Evolutionary conservation across 352 stramenopile species (phyloP), one percentile per base, ranked within the genome.

Genomic region (Phytophthora fragariae): DNA sequence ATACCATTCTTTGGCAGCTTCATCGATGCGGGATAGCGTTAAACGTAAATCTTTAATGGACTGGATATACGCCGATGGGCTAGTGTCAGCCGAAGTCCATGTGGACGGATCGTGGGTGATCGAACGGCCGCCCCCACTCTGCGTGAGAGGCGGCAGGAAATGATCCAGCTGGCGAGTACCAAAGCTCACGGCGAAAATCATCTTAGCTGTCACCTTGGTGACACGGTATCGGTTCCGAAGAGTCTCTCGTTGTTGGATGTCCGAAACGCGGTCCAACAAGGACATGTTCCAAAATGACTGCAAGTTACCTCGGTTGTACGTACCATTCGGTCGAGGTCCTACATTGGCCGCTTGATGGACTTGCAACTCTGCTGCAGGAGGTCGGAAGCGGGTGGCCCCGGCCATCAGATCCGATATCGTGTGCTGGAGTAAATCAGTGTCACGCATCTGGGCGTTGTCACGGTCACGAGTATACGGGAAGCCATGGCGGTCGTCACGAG

Each of bases 161-260:
- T 61, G 65, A 19, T 65, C 55, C 0, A 65, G 17, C 6, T 19
- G 46, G 1, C 56, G 35, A 3, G 56, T 56, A 0, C 57, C 47
- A 17, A 65, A 71, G 35, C 62, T 54, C 9, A 65, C 57, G 0
- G 56, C 19, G 19, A 65, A 71, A 2, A 71, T 12, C 56, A 65
- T 62, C n/a, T 71, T 71, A 12, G 49, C 65, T 8, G 56, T 65
- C 7, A 65, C 64, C 35, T 60, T 56, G 3, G 31, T 50, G 0
- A 65, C 55, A 0, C 21, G 47, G 8, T 65, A 72, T 1, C 21
- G 35, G 12, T 29, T 53, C 1, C 65, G 46, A 0, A 61, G 24
- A 5, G 19, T 8, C 29, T 65, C 56, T 0, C 47, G 47, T 3
- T 60, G 47, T 1, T 59, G 56, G 15, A 71, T 60, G 5, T 24